A percentile compares a stretch with the other conserved stretches of the same genome.
Conservation (phyloP, 306 rosid species). For the Dryas drummondii region DNA sequence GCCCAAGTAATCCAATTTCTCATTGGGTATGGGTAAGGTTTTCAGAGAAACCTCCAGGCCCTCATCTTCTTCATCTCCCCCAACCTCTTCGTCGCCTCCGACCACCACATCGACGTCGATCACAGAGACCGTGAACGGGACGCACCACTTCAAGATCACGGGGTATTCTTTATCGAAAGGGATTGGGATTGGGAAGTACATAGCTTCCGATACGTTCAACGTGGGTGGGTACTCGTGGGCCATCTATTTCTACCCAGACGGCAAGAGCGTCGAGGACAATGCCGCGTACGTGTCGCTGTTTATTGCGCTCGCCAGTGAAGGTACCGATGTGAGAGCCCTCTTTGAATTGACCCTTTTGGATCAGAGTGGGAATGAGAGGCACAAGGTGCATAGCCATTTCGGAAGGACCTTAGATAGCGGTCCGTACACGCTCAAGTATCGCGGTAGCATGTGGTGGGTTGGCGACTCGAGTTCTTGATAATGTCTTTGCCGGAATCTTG, state of each 20-base stretch:
- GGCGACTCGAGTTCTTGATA: background rate
- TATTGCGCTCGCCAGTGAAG: conserved; percentile 88
- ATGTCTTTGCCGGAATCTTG: background rate
- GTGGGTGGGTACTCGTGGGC: conserved; percentile 95
- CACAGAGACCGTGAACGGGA: conserved; percentile 69
- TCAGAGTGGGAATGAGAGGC: conserved; percentile 90
- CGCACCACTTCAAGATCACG: conserved; percentile 77
- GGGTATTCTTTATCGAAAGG: conserved; percentile 75
- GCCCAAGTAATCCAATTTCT: conserved; percentile 15
- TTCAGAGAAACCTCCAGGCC: conserved; percentile 58
- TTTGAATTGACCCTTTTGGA: conserved; percentile 87
- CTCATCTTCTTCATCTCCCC: conserved; percentile 35
- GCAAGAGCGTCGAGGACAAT: conserved; percentile 85
- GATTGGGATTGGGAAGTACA: conserved; percentile 76
- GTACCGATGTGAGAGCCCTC: conserved; percentile 81
- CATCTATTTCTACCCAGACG: conserved; percentile 85
- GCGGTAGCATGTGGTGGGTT: conserved; percentile 93
- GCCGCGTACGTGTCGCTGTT: conserved; percentile 75
- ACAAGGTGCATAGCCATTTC: conserved; percentile 89
- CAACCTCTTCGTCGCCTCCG: conserved; percentile 38
- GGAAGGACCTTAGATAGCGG: conserved; percentile 85
- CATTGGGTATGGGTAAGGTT: conserved; percentile 69
- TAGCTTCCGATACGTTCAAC: conserved; percentile 66
- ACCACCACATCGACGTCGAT: conserved; percentile 64
- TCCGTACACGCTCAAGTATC: conserved; percentile 82